These are phyloP conservation scores for Tuber melanosporum DNA, from an alignment of 495 filamentous ascomycete genomes.

Conservation along the genomic window DNA sequence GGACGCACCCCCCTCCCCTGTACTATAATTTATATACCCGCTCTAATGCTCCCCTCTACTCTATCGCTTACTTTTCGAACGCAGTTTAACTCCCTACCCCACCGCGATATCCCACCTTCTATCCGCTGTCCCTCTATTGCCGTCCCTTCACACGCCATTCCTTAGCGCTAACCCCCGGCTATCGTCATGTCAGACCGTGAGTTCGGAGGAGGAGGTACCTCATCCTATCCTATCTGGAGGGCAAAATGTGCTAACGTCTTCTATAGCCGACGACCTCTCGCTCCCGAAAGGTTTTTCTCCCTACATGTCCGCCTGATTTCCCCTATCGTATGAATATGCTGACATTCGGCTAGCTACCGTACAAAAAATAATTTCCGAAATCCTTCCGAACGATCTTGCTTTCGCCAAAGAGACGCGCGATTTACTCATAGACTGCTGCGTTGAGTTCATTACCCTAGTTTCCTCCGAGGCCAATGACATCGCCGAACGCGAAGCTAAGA, in stretches of 20 bases:
- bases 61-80: slow-evolving; percentile 5
- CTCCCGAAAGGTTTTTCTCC: slow-evolving; percentile 70
- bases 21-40: neutral
- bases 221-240: slow-evolving; percentile 2
- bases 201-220: slow-evolving; percentile 53
- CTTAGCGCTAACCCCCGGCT: slow-evolving; percentile 15
- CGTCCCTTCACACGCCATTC: slow-evolving; percentile 11
- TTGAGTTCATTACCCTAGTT: slow-evolving; percentile 96
- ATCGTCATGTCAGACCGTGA: slow-evolving; percentile 82
- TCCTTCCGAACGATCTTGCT: slow-evolving; percentile 65
- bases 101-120: neutral
- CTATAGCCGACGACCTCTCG: slow-evolving; percentile 77
- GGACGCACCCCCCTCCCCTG: neutral
- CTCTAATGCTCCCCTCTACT: neutral
- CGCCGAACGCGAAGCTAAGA: slow-evolving; percentile 94
- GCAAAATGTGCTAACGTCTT: slow-evolving; percentile 9
- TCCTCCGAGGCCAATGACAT: slow-evolving; percentile 98
- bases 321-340: neutral
- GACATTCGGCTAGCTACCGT: slow-evolving; percentile 64
- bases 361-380: slow-evolving; percentile 94
- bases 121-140: slow-evolving; percentile 9
- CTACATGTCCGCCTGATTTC: neutral
- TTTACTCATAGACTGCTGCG: slow-evolving; percentile 94
- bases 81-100: neutral
- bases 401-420: slow-evolving; percentile 94